A percentile compares a stretch with the other conserved stretches of the same genome.
These are phyloP conservation scores for Colletotrichum phormii DNA, from an alignment of 2,329 filamentous ascomycete species.

Conservation along the genomic window DNA sequence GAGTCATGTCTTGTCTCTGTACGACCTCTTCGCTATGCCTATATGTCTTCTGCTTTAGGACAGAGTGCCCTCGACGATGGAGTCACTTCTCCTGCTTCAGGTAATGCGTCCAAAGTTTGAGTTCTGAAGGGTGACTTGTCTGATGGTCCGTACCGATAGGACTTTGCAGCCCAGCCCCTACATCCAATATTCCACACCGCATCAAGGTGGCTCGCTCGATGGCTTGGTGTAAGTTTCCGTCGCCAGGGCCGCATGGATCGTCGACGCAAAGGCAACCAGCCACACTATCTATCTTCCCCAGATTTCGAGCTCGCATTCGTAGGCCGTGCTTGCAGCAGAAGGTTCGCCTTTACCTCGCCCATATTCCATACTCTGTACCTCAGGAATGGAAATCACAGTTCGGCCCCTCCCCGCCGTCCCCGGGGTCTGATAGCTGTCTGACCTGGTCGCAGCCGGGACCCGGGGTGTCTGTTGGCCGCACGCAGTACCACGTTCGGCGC, in stretches of 20 bases:
- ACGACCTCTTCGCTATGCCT: neutral
- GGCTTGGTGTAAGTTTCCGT: neutral
- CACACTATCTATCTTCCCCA: conserved; percentile 19
- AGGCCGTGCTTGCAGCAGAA: conserved; percentile 20
- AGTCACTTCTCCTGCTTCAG: neutral
- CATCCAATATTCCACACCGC: neutral
- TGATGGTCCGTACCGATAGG: neutral
- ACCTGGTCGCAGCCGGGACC: conserved; percentile 11
- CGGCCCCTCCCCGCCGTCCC: neutral
- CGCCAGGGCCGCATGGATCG: conserved; percentile 24
- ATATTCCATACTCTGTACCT: no score
- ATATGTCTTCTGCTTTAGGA: neutral
- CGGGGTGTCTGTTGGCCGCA: neutral
- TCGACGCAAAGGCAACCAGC: conserved; percentile 16
- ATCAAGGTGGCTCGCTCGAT: neutral
- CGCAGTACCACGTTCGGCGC: neutral
- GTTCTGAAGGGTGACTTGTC: neutral
- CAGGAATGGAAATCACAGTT: neutral
- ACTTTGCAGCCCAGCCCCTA: neutral
- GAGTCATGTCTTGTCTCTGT: neutral
- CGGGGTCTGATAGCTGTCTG: neutral
- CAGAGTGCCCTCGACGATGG: neutral
- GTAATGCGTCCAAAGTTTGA: neutral
- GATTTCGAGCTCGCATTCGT: conserved; percentile 1
- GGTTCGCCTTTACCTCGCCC: neutral